A percentile compares a stretch with the other conserved stretches of the same genome.
phyloP scores from a whole-genome alignment of 805 yeast species.

The Wickerhamomyces queroliae region DNA sequence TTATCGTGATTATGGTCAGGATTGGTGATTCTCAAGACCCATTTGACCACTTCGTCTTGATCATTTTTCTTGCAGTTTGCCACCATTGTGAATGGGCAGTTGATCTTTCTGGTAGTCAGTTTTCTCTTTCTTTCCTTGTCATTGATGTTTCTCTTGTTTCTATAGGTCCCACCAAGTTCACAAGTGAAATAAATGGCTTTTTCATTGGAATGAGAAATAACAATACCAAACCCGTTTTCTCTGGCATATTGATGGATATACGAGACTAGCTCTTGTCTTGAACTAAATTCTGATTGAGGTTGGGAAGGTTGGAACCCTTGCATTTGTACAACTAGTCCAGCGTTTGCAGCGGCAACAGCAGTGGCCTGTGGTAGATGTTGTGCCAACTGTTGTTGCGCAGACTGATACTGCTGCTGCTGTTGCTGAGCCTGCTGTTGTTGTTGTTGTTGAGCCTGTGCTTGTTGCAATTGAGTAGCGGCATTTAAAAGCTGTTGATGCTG shows the following conservation, averaged over 20 bases:
- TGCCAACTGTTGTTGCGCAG: constrained; percentile 14
- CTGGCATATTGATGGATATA: constrained; percentile 24
- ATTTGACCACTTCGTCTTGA: constrained; percentile 19
- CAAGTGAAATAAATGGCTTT: constrained; percentile 26
- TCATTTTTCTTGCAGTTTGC: constrained; percentile 25
- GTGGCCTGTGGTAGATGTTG: constrained; percentile 17
- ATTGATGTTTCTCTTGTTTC: constrained; percentile 25
- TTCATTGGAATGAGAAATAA: constrained; percentile 25
- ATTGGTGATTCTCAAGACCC: constrained; percentile 21
- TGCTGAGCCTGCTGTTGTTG: constrained; percentile 6
- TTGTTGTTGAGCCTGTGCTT: constrained; percentile 6
- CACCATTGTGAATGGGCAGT: constrained; percentile 26
- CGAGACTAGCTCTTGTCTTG: constrained; percentile 18
- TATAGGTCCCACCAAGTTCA: constrained; percentile 24
- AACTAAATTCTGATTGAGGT: constrained; percentile 17
- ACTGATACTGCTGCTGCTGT: constrained; percentile 8
- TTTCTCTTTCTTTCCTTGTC: constrained; percentile 26
- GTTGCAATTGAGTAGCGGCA: constrained; percentile 6
- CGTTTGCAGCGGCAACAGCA: constrained; percentile 7
- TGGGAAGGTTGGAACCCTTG: constrained; percentile 16
- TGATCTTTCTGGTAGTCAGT: constrained; percentile 24
- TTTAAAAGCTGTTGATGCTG: constrained; percentile 9
- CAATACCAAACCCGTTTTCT: constrained; percentile 26
- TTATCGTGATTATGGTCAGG: constrained; percentile 25
- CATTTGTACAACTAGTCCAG: neutral